Conservation (phyloP, 495 filamentous ascomycete species). For the Talaromyces proteolyticus region DNA sequence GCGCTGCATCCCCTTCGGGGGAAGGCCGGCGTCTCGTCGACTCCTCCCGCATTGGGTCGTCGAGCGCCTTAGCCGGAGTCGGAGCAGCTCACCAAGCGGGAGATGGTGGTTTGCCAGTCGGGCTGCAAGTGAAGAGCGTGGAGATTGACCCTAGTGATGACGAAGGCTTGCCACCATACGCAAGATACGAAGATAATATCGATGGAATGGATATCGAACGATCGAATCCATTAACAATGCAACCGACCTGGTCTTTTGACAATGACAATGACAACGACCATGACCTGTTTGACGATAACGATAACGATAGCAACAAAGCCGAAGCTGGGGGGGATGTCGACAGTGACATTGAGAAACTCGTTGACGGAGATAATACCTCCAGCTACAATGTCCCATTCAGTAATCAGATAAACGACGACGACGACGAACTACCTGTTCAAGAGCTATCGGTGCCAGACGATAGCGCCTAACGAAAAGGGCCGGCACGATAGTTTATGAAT, state of each 20-base stretch:
- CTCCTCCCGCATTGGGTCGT: conserved; percentile 80
- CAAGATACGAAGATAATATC: conserved; percentile 14
- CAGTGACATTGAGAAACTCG: conserved; percentile 29
- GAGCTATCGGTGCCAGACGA: too few species aligned
- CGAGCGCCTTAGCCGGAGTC: conserved; percentile 74
- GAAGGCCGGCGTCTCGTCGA: conserved; percentile 80
- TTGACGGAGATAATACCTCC: conserved; percentile 26
- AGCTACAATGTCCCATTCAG: conserved; percentile 23
- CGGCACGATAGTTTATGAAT: too few species aligned
- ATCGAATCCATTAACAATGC: conserved; percentile 20
- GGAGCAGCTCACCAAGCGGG: conserved; percentile 64
- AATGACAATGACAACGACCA: conserved; percentile 24
- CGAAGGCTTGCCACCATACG: conserved; percentile 17
- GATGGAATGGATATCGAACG: conserved; percentile 24
- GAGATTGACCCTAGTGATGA: conserved; percentile 7
- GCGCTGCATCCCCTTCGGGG: conserved; percentile 55
- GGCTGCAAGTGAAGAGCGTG: conserved; percentile 23
- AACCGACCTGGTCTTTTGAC: conserved; percentile 29
- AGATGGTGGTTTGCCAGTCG: conserved; percentile 51
- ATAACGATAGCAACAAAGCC: conserved; percentile 37
- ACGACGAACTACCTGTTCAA: conserved; percentile 17
- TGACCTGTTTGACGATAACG: conserved; percentile 29
- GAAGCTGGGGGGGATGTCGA: conserved; percentile 35
- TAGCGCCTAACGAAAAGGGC: too few species aligned
- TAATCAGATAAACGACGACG: conserved; percentile 28